Conservation (phyloP, 805 yeast species). For the Saturnispora diversa region DNA sequence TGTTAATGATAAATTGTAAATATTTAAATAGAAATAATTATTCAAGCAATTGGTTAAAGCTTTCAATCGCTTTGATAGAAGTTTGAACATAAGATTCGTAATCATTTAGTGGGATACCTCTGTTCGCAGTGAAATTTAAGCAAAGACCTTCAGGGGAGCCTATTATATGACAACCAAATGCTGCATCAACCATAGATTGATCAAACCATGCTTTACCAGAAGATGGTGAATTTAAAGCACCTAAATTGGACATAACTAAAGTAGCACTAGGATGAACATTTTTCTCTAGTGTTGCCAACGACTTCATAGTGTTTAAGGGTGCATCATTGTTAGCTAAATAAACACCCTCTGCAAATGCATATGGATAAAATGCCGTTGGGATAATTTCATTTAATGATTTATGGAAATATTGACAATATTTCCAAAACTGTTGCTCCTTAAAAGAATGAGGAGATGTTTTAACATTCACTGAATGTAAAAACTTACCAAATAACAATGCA, state of each 20-base stretch:
- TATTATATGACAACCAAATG: constrained; percentile 12
- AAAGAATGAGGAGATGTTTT: not conserved
- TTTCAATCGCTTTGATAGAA: not conserved
- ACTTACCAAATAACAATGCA: constrained; percentile 12
- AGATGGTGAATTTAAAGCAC: not conserved
- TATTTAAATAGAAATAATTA: not conserved
- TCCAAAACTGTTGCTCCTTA: constrained; percentile 4
- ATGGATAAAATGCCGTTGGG: constrained; percentile 1
- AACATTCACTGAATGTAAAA: constrained; percentile 1
- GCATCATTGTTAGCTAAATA: not conserved
- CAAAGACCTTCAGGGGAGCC: constrained; percentile 4
- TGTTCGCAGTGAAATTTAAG: constrained; percentile 10
- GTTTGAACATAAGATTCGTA: constrained; percentile 7
- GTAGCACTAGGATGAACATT: constrained; percentile 9
- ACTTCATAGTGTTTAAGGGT: not conserved
- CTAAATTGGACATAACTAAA: constrained; percentile 13
- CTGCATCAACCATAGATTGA: constrained; percentile 14
- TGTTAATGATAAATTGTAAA: constrained; percentile 20
- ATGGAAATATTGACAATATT: constrained; percentile 8
- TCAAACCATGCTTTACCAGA: constrained; percentile 10
- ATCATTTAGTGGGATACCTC: constrained; percentile 6
- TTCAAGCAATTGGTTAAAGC: not conserved
- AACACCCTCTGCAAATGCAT: constrained; percentile 5
- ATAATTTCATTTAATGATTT: not conserved
- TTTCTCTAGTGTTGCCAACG: constrained; percentile 1